phyloP scores from a whole-genome alignment of 106 monocot genomes.

The Acorus calamus region DNA sequence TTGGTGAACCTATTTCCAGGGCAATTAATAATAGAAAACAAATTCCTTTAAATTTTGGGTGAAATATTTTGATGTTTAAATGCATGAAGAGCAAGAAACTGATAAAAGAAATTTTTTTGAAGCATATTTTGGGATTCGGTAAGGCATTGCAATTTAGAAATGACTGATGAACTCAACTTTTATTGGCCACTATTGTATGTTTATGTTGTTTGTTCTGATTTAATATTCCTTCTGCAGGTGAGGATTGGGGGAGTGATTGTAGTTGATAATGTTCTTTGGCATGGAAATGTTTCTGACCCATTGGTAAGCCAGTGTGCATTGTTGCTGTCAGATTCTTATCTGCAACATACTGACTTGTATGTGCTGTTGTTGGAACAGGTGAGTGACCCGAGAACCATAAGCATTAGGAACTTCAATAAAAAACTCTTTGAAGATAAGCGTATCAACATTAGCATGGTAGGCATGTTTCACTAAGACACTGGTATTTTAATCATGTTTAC shows the following conservation, averaged over 20 bases:
- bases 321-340: not conserved
- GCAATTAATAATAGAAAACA: no score
- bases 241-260: constrained; percentile 74
- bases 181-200: no score
- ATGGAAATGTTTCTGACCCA: constrained; percentile 78
- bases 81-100: no score
- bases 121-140: no score
- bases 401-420: constrained; percentile 73
- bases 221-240: constrained; percentile 33
- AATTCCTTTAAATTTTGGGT: no score
- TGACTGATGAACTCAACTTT: no score
- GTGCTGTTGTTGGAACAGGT: constrained; percentile 24
- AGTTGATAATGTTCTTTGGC: constrained; percentile 94
- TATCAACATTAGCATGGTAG: constrained; percentile 61
- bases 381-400: constrained; percentile 49
- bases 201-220: no score
- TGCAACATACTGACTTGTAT: constrained; percentile 1
- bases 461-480: not conserved
- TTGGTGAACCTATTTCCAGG: no score
- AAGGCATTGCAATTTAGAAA: no score
- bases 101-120: no score
- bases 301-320: constrained; percentile 21
- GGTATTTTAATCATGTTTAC: not conserved
- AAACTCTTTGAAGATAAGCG: constrained; percentile 68
- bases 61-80: no score